phyloP scores from a whole-genome alignment of 495 filamentous ascomycete genomes.

The Daldinia concentrica region DNA sequence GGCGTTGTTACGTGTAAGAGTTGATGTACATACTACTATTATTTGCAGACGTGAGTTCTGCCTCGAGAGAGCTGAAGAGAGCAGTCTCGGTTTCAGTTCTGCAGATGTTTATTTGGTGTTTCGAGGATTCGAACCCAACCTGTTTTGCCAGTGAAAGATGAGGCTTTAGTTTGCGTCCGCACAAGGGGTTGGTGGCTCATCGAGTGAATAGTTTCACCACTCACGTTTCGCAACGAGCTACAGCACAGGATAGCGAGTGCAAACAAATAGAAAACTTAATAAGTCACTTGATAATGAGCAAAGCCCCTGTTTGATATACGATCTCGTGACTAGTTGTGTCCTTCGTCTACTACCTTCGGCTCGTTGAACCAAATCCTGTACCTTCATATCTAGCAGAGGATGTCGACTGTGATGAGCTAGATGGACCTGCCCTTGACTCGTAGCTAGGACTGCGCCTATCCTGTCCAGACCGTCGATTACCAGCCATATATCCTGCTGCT shows the following conservation, averaged over 20 bases:
- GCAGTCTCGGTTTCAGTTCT: neutral
- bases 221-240: slow-evolving; percentile 10
- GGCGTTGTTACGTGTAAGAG: slow-evolving; percentile 37
- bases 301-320: neutral
- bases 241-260: slow-evolving; percentile 32
- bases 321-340: neutral
- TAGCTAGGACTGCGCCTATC: slow-evolving; percentile 47
- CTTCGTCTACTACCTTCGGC: slow-evolving; percentile 64
- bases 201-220: slow-evolving; percentile 19
- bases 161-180: slow-evolving; percentile 5
- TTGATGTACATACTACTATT: slow-evolving; percentile 43
- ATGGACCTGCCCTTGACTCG: slow-evolving; percentile 50
- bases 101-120: slow-evolving; percentile 2
- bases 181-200: neutral
- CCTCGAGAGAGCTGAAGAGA: slow-evolving; percentile 6
- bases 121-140: neutral
- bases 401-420: slow-evolving; percentile 53
- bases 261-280: slow-evolving; percentile 15
- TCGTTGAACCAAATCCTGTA: slow-evolving; percentile 91
- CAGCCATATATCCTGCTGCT: slow-evolving; percentile 73
- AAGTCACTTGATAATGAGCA: slow-evolving; percentile 1
- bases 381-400: slow-evolving; percentile 72
- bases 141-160: slow-evolving; percentile 1
- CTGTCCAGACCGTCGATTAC: slow-evolving; percentile 57
- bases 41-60: neutral